Evolutionary conservation across 345 rosid genomes (phyloP), one percentile per base, ranked within the genome.

Genomic region (Pistacia integerrima): DNA sequence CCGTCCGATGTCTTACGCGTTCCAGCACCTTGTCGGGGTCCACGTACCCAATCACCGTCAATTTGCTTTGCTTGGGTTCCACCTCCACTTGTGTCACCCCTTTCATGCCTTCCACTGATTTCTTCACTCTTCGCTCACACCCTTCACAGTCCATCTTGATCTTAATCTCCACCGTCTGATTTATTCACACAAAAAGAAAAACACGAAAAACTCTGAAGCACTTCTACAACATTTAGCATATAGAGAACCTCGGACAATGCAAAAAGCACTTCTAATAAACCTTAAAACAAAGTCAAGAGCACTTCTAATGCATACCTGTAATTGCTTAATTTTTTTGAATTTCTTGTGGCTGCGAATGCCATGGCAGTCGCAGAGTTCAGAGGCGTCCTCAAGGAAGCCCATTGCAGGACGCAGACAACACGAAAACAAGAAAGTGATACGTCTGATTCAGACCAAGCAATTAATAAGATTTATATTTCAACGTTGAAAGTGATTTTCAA

Each of bases 71-170:
- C 76, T 86, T 88, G 1, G 88, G 90, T 11, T 86, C 86, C 49
- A 91, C 93, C 20, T 85, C 85, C 52, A 86, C 92, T 25, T 77
- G 72, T 4, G 74, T 82, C 77, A 82, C 95, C 0, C 94, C 91
- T 73, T 83, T 84, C 94, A 90, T 86, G 18, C 89, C 90, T 25
- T 85, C 83, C 38, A 89, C 85, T 0, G 94, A 79, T 52, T 87
- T 84, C 75, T 81, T 88, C 79, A 89, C 93, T 18, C 76, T 85
- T 11, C 89, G 73, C 87, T 78, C 91, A 76, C 94, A 90, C n/a
- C 94, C 94, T 56, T 87, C 88, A 76, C 93, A 89, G 87, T 91
- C 94, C 80, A 89, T 87, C 59, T 80, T 74, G n/a, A 89, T 72
- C 70, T 87, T 87, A 3, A 91, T 81, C 84, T 87, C 94, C 84